Evolutionary conservation across 2,329 filamentous ascomycete genomes (phyloP).

Genomic region (Saccharata proteae): DNA sequence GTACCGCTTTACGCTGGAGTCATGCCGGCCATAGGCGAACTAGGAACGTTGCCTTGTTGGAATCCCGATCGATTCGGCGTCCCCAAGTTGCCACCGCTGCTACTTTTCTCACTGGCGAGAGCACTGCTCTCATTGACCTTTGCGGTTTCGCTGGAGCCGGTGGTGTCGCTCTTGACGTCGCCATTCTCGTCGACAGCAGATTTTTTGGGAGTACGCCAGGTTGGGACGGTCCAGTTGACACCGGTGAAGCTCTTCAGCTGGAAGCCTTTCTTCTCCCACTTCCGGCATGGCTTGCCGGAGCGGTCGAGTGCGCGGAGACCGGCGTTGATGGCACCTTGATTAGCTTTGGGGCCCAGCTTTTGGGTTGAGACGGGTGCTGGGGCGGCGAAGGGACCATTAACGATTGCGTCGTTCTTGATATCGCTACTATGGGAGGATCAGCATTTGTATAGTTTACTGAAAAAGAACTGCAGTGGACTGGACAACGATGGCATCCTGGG

Average conservation of each 20-base stretch:
- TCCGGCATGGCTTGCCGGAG: slow-evolving; percentile 80
- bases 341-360: slow-evolving; percentile 91
- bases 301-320: slow-evolving; percentile 88
- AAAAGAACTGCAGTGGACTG: too few species aligned
- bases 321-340: slow-evolving; percentile 94
- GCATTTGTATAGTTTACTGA: slow-evolving; percentile 15
- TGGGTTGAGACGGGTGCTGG: slow-evolving; percentile 39
- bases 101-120: slow-evolving; percentile 49
- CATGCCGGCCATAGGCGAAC: slow-evolving; percentile 6
- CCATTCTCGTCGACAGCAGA: slow-evolving; percentile 41
- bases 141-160: slow-evolving; percentile 44
- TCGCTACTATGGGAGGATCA: slow-evolving; percentile 32
- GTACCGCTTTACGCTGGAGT: slow-evolving; percentile 8
- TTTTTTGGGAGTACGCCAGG: slow-evolving; percentile 68
- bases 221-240: slow-evolving; percentile 64
- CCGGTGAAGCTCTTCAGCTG: slow-evolving; percentile 88
- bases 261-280: slow-evolving; percentile 77
- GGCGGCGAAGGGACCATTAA: slow-evolving; percentile 27
- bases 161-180: slow-evolving; percentile 46
- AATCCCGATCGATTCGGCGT: slow-evolving; percentile 14
- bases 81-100: slow-evolving; percentile 34
- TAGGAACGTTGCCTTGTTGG: slow-evolving; percentile 3
- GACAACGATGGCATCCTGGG: too few species aligned
- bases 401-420: slow-evolving; percentile 30
- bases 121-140: slow-evolving; percentile 46